Percentiles rank a stretch among this genome's conserved stretches.
Conservation (phyloP, 2,329 filamentous ascomycete species). For the Aspergillus sp. region DNA sequence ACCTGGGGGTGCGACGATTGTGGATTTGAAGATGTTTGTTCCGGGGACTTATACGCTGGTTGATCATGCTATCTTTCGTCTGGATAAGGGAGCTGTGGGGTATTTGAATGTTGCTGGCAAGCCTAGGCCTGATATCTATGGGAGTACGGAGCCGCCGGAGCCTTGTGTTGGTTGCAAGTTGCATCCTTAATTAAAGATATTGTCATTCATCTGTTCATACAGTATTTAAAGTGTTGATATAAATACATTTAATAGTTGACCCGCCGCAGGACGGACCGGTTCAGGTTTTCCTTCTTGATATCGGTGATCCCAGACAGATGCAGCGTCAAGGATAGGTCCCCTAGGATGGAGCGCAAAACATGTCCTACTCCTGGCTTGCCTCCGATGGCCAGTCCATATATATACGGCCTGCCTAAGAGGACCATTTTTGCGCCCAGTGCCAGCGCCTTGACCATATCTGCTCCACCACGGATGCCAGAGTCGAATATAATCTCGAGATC, state of each 20-base stretch:
- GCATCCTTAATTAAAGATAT: background rate
- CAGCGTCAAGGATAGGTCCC: background rate
- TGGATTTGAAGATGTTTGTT: background rate
- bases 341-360: constrained; percentile 1
- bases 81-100: constrained; percentile 38
- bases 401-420: constrained; percentile 3
- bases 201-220: too few relatives aligned
- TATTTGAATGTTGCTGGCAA: constrained; percentile 36
- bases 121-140: constrained; percentile 21
- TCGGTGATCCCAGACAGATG: background rate
- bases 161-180: background rate
- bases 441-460: constrained; percentile 7
- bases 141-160: constrained; percentile 4
- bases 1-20: background rate
- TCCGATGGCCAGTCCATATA: constrained; percentile 4
- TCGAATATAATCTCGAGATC: constrained; percentile 9
- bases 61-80: constrained; percentile 33
- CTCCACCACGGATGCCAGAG: constrained; percentile 1
- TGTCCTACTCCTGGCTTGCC: background rate
- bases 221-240: too few relatives aligned
- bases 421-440: constrained; percentile 5
- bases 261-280: background rate
- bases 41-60: background rate
- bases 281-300: background rate
- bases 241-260: background rate